Base-by-base conservation (phyloP, 2,329 filamentous ascomycete species). In the Paecilomyces fulvus region DNA sequence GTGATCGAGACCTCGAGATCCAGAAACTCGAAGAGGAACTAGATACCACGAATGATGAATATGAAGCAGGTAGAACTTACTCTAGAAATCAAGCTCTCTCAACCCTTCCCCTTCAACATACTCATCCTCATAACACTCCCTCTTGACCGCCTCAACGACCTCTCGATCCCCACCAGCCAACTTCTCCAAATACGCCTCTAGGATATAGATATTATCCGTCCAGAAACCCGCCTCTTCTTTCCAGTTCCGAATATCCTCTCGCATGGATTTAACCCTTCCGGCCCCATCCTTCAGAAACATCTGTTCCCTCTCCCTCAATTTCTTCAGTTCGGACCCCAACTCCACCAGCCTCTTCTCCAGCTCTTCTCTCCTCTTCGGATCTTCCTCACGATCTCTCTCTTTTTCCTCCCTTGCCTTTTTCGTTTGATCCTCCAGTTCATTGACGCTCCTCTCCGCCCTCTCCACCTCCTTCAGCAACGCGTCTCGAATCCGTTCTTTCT, bases 91-190 rank as follows among this genome's bases (percentile, higher is more conserved):
- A 25, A 76, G 59, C 58, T 78, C 80, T 25, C 70, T 70, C 59
- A 83, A 68, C 7, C 78, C 77, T 51, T 76, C 75, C 43, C 78
- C 80, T 55, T 84, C 81, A 55, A 79, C 77, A 63, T 77, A 83
- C 62, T 84, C 80, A 21, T 77, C 76, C 8, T 77, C 79, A 61
- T 83, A 84, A 52, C 74, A 75, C 49, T 73, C 70, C 54, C 69
- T 72, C 63, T 76, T 73, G 14, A 81, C 65, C 3, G 59, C 61
- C n/a, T 71, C 62, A 20, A 83, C 60, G 5, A 70, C 57, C 57
- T 79, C 78, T 48, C 71, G 67, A 63, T 81, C 78, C 4, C 71
- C 73, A 14, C 70, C 67, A 1, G 70, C 66, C 58, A 76, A 46
- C 51, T 70, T 70, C 54, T 62, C 60, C 53, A 77, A 52, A 59